Percentiles rank a stretch among this genome's conserved stretches.
These are phyloP conservation scores for Colletotrichum spinosum DNA, from an alignment of 2,329 filamentous ascomycete genomes.

Conservation along the genomic window DNA sequence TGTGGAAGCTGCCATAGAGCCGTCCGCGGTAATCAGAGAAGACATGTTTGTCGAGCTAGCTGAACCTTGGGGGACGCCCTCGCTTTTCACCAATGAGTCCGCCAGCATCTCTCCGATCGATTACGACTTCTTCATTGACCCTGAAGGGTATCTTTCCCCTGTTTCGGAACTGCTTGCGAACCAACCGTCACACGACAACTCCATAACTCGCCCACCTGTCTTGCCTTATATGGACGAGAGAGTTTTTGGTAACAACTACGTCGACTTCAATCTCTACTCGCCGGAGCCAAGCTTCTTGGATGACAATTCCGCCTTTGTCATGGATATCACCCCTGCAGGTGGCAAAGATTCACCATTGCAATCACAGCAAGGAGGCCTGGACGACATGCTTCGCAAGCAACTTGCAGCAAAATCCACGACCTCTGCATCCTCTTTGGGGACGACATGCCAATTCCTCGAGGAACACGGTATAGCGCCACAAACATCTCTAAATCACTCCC, in stretches of 20 bases:
- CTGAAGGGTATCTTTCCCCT: constrained; percentile 56
- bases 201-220: constrained; percentile 22
- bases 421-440: too few relatives aligned
- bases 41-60: constrained; percentile 26
- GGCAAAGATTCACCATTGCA: background rate
- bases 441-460: too few relatives aligned
- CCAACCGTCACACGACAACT: constrained; percentile 3
- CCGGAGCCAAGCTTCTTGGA: constrained; percentile 60
- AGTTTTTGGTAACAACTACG: constrained; percentile 55
- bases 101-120: constrained; percentile 48
- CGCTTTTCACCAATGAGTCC: constrained; percentile 56
- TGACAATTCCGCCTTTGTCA: constrained; percentile 57
- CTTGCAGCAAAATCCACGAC: too few relatives aligned
- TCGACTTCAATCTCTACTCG: constrained; percentile 68
- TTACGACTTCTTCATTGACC: constrained; percentile 60
- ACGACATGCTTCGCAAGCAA: too few relatives aligned
- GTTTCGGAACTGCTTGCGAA: constrained; percentile 39
- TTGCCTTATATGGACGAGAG: constrained; percentile 57
- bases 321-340: constrained; percentile 37
- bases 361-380: background rate
- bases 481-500: background rate
- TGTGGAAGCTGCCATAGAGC: too few relatives aligned
- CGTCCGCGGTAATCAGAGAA: background rate
- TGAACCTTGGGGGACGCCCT: constrained; percentile 59
- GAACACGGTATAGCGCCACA: too few relatives aligned